Conservation (phyloP, 306 rosid species). For the Cicer bijugum region DNA sequence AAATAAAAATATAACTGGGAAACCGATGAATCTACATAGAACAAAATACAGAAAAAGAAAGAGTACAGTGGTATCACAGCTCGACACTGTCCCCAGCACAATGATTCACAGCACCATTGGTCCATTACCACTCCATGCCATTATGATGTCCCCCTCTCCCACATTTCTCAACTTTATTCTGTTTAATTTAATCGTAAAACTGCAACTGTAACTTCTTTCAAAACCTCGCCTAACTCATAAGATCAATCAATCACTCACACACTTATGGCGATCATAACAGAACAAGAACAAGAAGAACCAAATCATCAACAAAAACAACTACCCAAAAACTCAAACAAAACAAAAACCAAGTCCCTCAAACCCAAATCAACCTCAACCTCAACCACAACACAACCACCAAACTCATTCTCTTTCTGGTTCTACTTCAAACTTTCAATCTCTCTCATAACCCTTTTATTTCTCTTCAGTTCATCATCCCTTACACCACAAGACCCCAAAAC, state of each 20-base stretch:
- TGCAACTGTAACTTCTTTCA: not conserved
- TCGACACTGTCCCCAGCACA: too few species aligned
- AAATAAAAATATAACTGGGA: too few species aligned
- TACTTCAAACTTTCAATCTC: conserved; percentile 73
- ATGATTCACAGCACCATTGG: too few species aligned
- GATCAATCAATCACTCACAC: not conserved
- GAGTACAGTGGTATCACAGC: too few species aligned
- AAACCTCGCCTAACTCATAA: not conserved
- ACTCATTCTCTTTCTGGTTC: conserved; percentile 75
- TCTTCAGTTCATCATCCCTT: conserved; percentile 58
- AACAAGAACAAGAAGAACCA: conserved; percentile 45
- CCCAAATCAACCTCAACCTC: conserved; percentile 30
- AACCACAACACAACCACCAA: conserved; percentile 42
- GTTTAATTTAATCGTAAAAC: not conserved
- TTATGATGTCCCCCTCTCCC: not conserved
- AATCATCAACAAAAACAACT: conserved; percentile 38
- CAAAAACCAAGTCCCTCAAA: conserved; percentile 35
- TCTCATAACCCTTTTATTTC: conserved; percentile 54
- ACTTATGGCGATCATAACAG: conserved; percentile 85
- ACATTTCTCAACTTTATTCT: not conserved
- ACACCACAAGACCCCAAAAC: conserved; percentile 68
- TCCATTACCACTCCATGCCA: not conserved
- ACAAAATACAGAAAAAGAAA: too few species aligned
- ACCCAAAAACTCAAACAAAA: conserved; percentile 36
- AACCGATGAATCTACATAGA: too few species aligned